phyloP scores from a whole-genome alignment of 2,329 filamentous ascomycete species.

The Colletotrichum sp. region DNA sequence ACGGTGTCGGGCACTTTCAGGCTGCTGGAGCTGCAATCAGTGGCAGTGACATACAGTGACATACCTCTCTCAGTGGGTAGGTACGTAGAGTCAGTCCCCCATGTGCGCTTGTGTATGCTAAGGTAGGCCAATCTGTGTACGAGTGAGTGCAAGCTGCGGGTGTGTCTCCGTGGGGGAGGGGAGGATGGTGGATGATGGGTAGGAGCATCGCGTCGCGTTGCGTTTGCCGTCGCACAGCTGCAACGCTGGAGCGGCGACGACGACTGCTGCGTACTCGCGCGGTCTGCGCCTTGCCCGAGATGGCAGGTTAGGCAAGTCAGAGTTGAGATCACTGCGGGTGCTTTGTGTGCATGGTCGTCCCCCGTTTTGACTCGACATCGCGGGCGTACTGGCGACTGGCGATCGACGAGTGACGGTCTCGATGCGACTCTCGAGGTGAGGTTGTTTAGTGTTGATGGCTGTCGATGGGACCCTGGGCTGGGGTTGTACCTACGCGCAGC shows the following conservation, averaged over 20 bases:
- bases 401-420: slow-evolving; percentile 1
- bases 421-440: background rate
- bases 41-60: background rate
- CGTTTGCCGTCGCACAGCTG: slow-evolving; percentile 9
- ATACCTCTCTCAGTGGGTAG: background rate
- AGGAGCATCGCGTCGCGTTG: slow-evolving; percentile 1
- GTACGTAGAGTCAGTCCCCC: background rate
- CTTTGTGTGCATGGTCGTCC: background rate
- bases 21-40: background rate
- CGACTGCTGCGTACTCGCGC: background rate
- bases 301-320: background rate
- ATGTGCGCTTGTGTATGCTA: background rate
- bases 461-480: background rate
- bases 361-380: background rate
- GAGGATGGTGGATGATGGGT: slow-evolving; percentile 3
- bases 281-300: slow-evolving; percentile 2
- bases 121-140: background rate
- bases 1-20: background rate
- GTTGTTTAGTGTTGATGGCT: background rate
- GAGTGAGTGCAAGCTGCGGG: background rate
- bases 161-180: background rate
- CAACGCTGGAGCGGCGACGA: slow-evolving; percentile 10
- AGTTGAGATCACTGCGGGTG: background rate
- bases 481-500: background rate
- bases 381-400: background rate